Conservation (phyloP, 495 filamentous ascomycete genomes). For the Annulohypoxylon maeteangense region DNA sequence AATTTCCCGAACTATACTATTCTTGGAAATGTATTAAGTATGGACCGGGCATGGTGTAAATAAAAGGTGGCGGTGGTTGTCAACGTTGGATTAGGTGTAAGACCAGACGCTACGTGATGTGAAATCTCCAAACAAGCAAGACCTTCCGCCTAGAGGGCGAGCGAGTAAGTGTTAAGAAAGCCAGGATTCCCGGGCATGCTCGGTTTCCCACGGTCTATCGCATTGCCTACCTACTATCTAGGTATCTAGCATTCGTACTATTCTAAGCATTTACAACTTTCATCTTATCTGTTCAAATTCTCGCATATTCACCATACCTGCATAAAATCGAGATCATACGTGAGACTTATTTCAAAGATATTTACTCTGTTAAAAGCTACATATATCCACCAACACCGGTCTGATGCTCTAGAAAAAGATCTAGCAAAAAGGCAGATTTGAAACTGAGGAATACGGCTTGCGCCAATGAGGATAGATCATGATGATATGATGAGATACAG, state of each 20-base stretch:
- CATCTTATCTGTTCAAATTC: not conserved
- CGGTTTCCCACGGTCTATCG: conserved; percentile 8
- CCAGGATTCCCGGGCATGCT: conserved; percentile 31
- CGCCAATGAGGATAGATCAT: not conserved
- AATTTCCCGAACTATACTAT: not conserved
- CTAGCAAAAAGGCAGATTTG: conserved; percentile 10
- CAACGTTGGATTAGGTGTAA: conserved; percentile 25
- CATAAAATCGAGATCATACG: not conserved
- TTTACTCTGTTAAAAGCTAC: conserved; percentile 10
- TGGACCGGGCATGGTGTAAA: not conserved
- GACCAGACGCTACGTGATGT: conserved; percentile 1
- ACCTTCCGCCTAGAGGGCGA: conserved; percentile 10
- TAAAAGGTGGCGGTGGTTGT: not conserved
- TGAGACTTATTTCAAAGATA: not conserved
- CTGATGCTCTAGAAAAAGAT: conserved; percentile 32
- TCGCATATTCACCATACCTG: not conserved
- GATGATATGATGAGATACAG: conserved; percentile 7
- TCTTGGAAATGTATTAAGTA: not conserved
- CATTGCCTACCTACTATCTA: conserved; percentile 29
- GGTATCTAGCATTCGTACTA: conserved; percentile 27
- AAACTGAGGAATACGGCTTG: not conserved
- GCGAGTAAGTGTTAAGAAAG: not conserved
- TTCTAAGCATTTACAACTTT: conserved; percentile 37
- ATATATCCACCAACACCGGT: conserved; percentile 39
- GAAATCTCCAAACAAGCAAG: not conserved